Evolutionary conservation across 495 filamentous ascomycete species (phyloP).

Genomic region (Parathielavia hyrcaniae): DNA sequence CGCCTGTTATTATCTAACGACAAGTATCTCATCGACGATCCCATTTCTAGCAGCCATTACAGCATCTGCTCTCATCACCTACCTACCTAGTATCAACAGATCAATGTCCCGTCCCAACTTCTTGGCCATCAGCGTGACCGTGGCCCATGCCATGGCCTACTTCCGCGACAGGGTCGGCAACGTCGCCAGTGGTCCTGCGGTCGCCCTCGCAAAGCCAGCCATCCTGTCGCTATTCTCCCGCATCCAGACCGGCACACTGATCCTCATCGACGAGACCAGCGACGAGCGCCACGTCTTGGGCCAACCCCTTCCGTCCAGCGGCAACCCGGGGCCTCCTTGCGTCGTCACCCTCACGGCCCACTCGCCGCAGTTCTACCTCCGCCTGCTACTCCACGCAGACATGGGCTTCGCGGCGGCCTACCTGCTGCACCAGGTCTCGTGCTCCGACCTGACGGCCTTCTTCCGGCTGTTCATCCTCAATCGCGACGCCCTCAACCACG

Average conservation of each 20-base stretch:
- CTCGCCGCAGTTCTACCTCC: constrained; percentile 53
- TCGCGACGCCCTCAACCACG: constrained; percentile 50
- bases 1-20: too few species aligned
- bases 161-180: constrained; percentile 34
- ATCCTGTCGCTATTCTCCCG: constrained; percentile 39
- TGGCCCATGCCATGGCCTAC: constrained; percentile 24
- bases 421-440: constrained; percentile 62
- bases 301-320: constrained; percentile 16
- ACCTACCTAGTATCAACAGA: too few species aligned
- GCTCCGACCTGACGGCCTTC: constrained; percentile 54
- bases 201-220: constrained; percentile 35
- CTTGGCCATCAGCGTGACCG: constrained; percentile 8
- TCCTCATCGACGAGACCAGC: constrained; percentile 38
- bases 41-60: too few species aligned
- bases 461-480: constrained; percentile 67
- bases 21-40: too few species aligned
- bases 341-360: constrained; percentile 11
- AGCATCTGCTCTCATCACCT: too few species aligned
- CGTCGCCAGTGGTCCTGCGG: constrained; percentile 36
- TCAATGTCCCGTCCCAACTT: constrained; percentile 1
- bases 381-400: constrained; percentile 58
- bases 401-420: constrained; percentile 71
- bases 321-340: neutral
- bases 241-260: constrained; percentile 40
- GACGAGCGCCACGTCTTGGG: constrained; percentile 31